phyloP scores from a whole-genome alignment of 1,284 basidiomycete species.

The Sanghuangporus weigelae region DNA sequence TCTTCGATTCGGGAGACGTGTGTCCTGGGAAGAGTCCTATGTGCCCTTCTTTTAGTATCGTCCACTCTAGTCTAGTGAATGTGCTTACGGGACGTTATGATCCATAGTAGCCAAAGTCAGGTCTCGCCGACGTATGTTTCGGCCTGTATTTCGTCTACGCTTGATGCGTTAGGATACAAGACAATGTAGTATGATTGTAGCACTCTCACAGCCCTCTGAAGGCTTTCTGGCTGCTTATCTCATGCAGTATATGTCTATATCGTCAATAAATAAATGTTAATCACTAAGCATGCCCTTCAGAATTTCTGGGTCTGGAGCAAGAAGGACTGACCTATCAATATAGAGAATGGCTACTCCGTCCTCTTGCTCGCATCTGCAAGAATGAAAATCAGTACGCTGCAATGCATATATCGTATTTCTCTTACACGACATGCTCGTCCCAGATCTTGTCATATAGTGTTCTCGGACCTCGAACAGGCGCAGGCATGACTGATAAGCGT shows the following conservation, averaged over 20 bases:
- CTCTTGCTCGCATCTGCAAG: slow-evolving; percentile 61
- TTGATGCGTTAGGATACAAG: slow-evolving; percentile 7
- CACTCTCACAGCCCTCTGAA: slow-evolving; percentile 83
- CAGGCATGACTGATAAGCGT: slow-evolving; percentile 25
- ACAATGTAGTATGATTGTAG: background rate
- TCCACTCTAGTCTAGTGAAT: too few relatives aligned
- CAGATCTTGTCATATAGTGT: slow-evolving; percentile 96
- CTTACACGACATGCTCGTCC: slow-evolving; percentile 90
- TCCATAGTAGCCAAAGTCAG: slow-evolving; percentile 94
- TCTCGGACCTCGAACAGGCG: slow-evolving; percentile 53
- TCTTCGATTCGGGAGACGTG: slow-evolving; percentile 70
- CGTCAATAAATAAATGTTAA: background rate
- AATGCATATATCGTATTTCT: slow-evolving; percentile 10
- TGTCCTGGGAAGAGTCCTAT: slow-evolving; percentile 81
- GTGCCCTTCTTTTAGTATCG: too few relatives aligned
- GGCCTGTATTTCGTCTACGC: slow-evolving; percentile 68
- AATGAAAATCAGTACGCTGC: background rate
- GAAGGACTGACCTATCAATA: slow-evolving; percentile 70
- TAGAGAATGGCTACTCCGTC: slow-evolving; percentile 87
- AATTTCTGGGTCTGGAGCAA: slow-evolving; percentile 18
- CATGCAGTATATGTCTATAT: slow-evolving; percentile 86
- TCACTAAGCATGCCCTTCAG: background rate
- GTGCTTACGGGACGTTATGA: slow-evolving; percentile 88
- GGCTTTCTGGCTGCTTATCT: slow-evolving; percentile 94
- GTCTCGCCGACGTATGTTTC: slow-evolving; percentile 84